These are phyloP conservation scores for Stagonosporopsis tanaceti DNA, from an alignment of 2,329 filamentous ascomycete genomes.

Conservation along the genomic window DNA sequence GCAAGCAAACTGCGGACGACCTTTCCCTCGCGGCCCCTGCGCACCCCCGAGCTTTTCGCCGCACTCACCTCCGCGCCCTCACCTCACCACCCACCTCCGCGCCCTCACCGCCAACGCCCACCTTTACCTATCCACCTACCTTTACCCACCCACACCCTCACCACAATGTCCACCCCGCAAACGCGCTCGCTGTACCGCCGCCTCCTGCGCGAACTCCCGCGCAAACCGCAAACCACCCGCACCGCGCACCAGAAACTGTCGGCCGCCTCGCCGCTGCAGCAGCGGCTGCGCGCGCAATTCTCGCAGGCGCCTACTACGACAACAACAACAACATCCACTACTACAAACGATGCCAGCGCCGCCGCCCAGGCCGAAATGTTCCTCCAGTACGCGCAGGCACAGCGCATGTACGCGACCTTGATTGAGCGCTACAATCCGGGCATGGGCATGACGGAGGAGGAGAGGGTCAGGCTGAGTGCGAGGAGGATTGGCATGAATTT, in stretches of 20 bases:
- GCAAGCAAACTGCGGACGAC: no score
- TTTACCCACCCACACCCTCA: neutral
- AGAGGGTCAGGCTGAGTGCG: slow-evolving; percentile 83
- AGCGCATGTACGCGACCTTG: slow-evolving; percentile 80
- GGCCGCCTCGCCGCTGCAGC: slow-evolving; percentile 72
- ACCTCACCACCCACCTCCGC: neutral
- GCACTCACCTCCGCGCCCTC: slow-evolving; percentile 7
- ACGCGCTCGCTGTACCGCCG: slow-evolving; percentile 85
- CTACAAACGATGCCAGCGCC: slow-evolving; percentile 23
- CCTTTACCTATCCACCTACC: neutral
- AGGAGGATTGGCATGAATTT: slow-evolving; percentile 90
- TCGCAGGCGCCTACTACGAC: slow-evolving; percentile 31
- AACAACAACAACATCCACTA: slow-evolving; percentile 17
- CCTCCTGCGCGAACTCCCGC: slow-evolving; percentile 86
- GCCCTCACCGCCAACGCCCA: neutral
- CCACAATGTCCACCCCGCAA: slow-evolving; percentile 52
- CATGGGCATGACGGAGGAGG: slow-evolving; percentile 84
- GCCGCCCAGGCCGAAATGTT: slow-evolving; percentile 76
- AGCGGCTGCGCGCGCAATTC: slow-evolving; percentile 72
- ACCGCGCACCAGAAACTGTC: slow-evolving; percentile 53
- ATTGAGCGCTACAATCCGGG: slow-evolving; percentile 94
- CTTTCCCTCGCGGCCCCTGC: slow-evolving; percentile 2
- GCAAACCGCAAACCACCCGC: slow-evolving; percentile 37
- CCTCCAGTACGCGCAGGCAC: slow-evolving; percentile 81
- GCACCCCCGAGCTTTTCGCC: slow-evolving; percentile 20